Evolutionary conservation across 2,329 filamentous ascomycete species (phyloP), one percentile per base, ranked within the genome.

Genomic region (Ophiostoma novo-ulmi): DNA sequence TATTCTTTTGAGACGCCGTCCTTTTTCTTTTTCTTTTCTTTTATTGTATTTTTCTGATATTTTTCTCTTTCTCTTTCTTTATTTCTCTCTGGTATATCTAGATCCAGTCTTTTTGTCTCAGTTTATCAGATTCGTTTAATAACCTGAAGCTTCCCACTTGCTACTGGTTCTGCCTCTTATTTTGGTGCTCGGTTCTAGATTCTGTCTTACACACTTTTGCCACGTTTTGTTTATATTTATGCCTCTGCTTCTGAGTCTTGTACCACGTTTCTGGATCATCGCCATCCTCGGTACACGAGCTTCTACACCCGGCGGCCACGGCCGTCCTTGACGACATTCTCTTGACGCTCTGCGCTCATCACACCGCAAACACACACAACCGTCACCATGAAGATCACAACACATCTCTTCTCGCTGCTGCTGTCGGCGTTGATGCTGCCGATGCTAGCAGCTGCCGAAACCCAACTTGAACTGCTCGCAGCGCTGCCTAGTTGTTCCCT

Each of bases 401-500:
- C 68, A 41, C 70, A 39, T 7, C 1, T 71, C 13, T 35, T 70
- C 31, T 55, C 68, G n/a, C 39, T 71, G 68, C 55, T 70, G 31
- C 39, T 68, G 39, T 31, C 71, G 22, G 69, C 69, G 1, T 36
- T 69, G 61, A 65, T 72, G 67, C 69, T 69, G 44, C 63, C 52
- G 38, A 64, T 63, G 55, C 66, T 41, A n/a, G 61, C 67, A 55
- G 69, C 61, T 11, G 69, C 55, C 13, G 39, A 35, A 10, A 26
- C 17, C 17, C 26, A 55, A 5, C 38, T 58, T 5, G 61, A 67
- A 35, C 66, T 72, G 20, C 64, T 72, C 13, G 26, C 26, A 10
- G 39, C 69, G 14, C 61, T 72, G 52, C 71, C 71, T 1, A 36
- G 48, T 5, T 72, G 71, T 35, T 64, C 71, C 14, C 64, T 70